Evolutionary conservation across 129 eudicot species (phyloP), one percentile per base, ranked within the genome.

Genomic region (Mikania micrantha): DNA sequence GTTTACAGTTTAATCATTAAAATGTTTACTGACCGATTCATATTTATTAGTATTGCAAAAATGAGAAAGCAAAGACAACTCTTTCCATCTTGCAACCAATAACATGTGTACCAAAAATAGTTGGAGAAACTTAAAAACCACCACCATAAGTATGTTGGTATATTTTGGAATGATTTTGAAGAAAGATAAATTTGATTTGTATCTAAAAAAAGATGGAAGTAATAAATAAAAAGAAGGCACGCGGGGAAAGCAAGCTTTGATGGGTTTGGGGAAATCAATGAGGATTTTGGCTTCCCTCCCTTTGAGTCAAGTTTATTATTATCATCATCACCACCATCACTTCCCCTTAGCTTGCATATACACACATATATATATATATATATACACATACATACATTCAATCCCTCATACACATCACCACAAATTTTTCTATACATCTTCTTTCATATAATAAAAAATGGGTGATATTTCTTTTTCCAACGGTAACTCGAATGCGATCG

Each of bases 381-480:
- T 77, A 77, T 81, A 81, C 69, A 77, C 48, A 29, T 50, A n/a
- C 67, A n/a, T n/a, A n/a, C n/a, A n/a, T 47, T 64, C 25, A 44
- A 56, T 21, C 27, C 22, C 19, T 73, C 59, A 56, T 52, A 61
- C 69, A 53, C 5, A 64, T 24, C 78, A 53, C 68, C 58, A 41
- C 69, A 35, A 45, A 27, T 42, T 58, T 64, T 22, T 50, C 69
- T 12, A 2, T 41, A 25, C 20, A 1, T 27, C 40, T 35, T 10
- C 52, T 13, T 4, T 48, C 36, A 77, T 53, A 22, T 63, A 52
- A 28, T 6, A 15, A 15, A 66, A 74, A 66, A 88, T 88, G 96
- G 96, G 92, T 73, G 89, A 88, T 63, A 67, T 83, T 73, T 73
- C 96, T 52, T 82, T 65, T 68, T 38, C 87, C 3, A 83, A 63